Evolutionary conservation across 495 filamentous ascomycete genomes (phyloP), one percentile per base, ranked within the genome.

Genomic region (Annulohypoxylon stygium): DNA sequence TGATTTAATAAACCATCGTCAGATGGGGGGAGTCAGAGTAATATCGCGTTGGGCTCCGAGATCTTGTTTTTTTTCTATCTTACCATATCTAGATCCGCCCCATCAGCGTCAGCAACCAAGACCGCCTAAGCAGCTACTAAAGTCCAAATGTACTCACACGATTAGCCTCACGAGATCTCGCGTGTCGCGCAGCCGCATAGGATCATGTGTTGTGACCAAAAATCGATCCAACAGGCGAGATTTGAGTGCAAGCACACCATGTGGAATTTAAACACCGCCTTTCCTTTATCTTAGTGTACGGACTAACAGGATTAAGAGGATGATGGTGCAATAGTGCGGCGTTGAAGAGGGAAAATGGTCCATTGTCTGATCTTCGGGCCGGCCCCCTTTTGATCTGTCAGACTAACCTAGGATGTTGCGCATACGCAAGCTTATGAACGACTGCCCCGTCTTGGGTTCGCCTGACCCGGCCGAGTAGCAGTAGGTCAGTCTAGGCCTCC

Each of bases 311-410:
- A 70, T 67, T 65, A 58, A 51, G 43, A 70, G 67, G 71, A 74
- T 67, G 67, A 74, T 62, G 67, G 64, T 67, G 66, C 62, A 36
- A 74, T 70, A 66, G 62, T 60, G 71, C 67, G 71, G 67, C 71
- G 63, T 63, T 63, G 63, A 70, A 58, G 70, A 58, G 67, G 30
- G 30, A 30, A 30, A 30, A 30, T 30, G 30, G 30, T 30, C 62
- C 67, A 70, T 67, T 64, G 20, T 67, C 51, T 74, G 63, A 74
- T 74, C 67, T 60, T 74, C 71, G 71, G 71, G 33, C 71, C 71
- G 71, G 67, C 51, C 71, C 67, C 67, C 69, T 33, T 67, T 61
- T 63, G 71, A 74, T 74, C 71, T 74, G 34, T 67, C 26, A 58
- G 62, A 25, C 66, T 51, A 64, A 65, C 36, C 61, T 70, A 45